Evolutionary conservation across 2,329 filamentous ascomycete species (phyloP).

Genomic region (Mycosphaerella sp.): DNA sequence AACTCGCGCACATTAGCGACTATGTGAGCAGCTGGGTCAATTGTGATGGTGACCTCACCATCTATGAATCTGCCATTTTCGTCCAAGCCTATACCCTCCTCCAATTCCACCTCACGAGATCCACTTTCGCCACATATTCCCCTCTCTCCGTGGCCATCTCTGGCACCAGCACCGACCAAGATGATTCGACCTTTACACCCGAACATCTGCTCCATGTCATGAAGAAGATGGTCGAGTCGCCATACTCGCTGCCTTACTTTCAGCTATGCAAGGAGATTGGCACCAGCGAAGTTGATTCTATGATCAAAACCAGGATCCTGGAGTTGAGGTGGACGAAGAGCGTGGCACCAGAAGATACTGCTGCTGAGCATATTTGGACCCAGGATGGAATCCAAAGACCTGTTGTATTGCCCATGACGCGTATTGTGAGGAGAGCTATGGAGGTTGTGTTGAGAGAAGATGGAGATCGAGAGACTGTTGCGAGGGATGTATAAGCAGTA

Average conservation of each 20-base stretch:
- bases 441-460: slow-evolving; percentile 17
- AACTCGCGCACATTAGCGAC: slow-evolving; percentile 18
- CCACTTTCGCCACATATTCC: slow-evolving; percentile 15
- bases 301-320: slow-evolving; percentile 20
- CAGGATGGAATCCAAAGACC: slow-evolving; percentile 17
- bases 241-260: slow-evolving; percentile 20
- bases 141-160: slow-evolving; percentile 14
- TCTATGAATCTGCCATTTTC: slow-evolving; percentile 18
- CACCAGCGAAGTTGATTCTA: slow-evolving; percentile 16
- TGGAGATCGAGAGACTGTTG: slow-evolving; percentile 2
- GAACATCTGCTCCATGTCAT: slow-evolving; percentile 17
- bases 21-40: slow-evolving; percentile 20
- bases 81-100: slow-evolving; percentile 18
- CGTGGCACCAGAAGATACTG: slow-evolving; percentile 13
- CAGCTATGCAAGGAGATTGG: slow-evolving; percentile 19
- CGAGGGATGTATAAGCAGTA: too few relatives aligned
- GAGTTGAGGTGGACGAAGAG: slow-evolving; percentile 20
- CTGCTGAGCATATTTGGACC: slow-evolving; percentile 15
- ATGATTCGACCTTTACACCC: slow-evolving; percentile 13
- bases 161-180: slow-evolving; percentile 12
- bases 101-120: slow-evolving; percentile 18
- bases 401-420: slow-evolving; percentile 18
- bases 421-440: slow-evolving; percentile 19
- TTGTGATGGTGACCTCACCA: slow-evolving; percentile 10
- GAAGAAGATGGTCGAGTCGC: slow-evolving; percentile 15